These are phyloP conservation scores for Asterochloris sp. DNA, from an alignment of 139 green algal species.

Conservation along the genomic window DNA sequence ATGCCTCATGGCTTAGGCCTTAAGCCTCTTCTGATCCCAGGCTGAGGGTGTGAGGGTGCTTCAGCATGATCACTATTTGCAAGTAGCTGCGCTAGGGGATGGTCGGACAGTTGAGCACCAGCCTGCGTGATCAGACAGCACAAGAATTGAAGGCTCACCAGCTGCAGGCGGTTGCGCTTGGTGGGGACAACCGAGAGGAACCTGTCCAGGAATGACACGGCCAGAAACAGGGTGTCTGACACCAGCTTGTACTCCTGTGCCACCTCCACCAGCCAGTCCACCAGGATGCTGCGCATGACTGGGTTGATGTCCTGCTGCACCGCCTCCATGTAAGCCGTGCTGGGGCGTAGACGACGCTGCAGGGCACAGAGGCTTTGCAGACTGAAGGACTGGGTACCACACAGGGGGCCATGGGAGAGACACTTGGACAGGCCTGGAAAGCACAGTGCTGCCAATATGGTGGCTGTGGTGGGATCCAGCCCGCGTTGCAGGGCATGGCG, in stretches of 20 bases:
- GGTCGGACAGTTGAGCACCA: too few relatives aligned
- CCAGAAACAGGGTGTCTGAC: conserved; percentile 90
- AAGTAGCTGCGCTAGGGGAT: too few relatives aligned
- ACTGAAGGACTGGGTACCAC: background rate
- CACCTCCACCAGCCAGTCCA: conserved; percentile 97
- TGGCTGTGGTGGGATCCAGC: too few relatives aligned
- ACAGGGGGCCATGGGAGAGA: background rate
- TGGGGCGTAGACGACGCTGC: conserved; percentile 60
- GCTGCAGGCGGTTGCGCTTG: conserved; percentile 24
- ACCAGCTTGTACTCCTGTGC: conserved; percentile 91
- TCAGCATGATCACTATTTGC: too few relatives aligned
- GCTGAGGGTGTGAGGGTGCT: too few relatives aligned
- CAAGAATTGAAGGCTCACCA: conserved; percentile 51
- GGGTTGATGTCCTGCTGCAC: conserved; percentile 88
- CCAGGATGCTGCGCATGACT: conserved; percentile 91
- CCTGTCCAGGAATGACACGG: conserved; percentile 86
- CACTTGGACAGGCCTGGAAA: background rate
- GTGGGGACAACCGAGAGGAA: conserved; percentile 71
- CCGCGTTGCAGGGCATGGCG: too few relatives aligned
- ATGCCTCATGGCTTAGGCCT: too few relatives aligned
- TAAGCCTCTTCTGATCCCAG: too few relatives aligned
- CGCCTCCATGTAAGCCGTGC: conserved; percentile 62
- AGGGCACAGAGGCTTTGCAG: background rate
- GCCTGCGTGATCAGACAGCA: background rate
- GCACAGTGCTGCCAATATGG: background rate